Evolutionary conservation across 805 yeast genomes (phyloP), one percentile per base, ranked within the genome.

Genomic region (Candida chauliodis): DNA sequence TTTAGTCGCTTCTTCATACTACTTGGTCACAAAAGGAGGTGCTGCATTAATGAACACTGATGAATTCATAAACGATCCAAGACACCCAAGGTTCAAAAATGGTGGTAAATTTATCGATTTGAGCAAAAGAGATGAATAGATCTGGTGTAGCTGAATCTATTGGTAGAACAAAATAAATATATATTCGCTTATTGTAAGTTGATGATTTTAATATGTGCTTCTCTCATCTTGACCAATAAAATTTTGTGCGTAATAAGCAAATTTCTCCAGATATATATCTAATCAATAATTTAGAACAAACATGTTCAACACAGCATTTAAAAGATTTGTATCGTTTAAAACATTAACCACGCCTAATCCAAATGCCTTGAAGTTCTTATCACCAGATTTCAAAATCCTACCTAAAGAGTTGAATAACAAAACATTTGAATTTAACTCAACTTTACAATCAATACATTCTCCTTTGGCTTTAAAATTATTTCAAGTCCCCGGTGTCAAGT

Each of bases 31-130:
- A 63, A 79, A 81, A 71, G 82, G 78, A 38, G 80, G 88, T 47
- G 66, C 63, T 45, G 82, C 83, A 46, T 75, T 86, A 53, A 71
- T 79, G 65, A 73, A 80, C 75, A 73, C 91, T 44, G 76, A 75
- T 47, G 95, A 86, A 70, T 88, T 81, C 75, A 79, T 81, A 69
- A 87, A 88, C 66, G 96, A 88, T 71, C 96, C 96, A 73, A 85
- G 95, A 77, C 88, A 88, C 75, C 96, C 96, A 68, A 83, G 95
- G 73, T 84, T 86, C 62, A 70, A 65, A 51, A 58, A 51, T 44
- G 74, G 74, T 51, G 74, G 72, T 47, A 69, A 69, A 60, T 56
- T 54, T 49, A 53, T 58, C 42, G 61, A 58, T 33, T 56, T 57
- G 38, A 58, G 53, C 34, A 51, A 51, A 39, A 46, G 46, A 35